Percentiles rank a stretch among this genome's conserved stretches.
Conservation (phyloP, 805 yeast genomes). For the Candida sanyiensis region DNA sequence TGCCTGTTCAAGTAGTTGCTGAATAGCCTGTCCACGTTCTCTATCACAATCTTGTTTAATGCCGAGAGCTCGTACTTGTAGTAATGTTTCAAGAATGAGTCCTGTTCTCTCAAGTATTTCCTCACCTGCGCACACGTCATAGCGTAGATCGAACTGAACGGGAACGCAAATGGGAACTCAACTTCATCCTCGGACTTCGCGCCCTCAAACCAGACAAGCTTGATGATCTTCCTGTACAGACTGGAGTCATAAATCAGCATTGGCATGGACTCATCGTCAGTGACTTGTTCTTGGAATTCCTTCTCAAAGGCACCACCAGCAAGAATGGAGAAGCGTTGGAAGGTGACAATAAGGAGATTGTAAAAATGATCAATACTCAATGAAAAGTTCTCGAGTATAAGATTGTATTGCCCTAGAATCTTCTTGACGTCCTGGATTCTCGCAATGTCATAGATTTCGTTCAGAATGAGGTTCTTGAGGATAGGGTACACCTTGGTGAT, state of each 20-base stretch:
- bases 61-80: slow-evolving; percentile 56
- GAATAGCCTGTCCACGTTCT: slow-evolving; percentile 63
- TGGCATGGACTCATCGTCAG: slow-evolving; percentile 87
- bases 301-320: slow-evolving; percentile 48
- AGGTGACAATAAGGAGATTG: slow-evolving; percentile 51
- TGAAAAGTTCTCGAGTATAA: slow-evolving; percentile 69
- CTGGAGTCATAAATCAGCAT: slow-evolving; percentile 55
- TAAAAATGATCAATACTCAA: slow-evolving; percentile 56
- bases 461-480: slow-evolving; percentile 41
- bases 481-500: slow-evolving; percentile 54
- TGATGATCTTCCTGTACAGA: slow-evolving; percentile 58
- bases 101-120: slow-evolving; percentile 55
- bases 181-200: slow-evolving; percentile 35
- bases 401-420: slow-evolving; percentile 61
- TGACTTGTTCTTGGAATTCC: slow-evolving; percentile 57
- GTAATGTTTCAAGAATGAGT: slow-evolving; percentile 61
- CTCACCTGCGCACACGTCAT: slow-evolving; percentile 76
- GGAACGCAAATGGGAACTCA: slow-evolving; percentile 57
- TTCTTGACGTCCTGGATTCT: slow-evolving; percentile 41
- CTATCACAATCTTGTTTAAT: slow-evolving; percentile 52
- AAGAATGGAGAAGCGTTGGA: slow-evolving; percentile 54
- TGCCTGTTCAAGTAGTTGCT: slow-evolving; percentile 60
- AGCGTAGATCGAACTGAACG: slow-evolving; percentile 85
- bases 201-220: slow-evolving; percentile 64
- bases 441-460: slow-evolving; percentile 35